Evolutionary conservation across 805 yeast species (phyloP).

Genomic region (Hanseniaspora lachancei): DNA sequence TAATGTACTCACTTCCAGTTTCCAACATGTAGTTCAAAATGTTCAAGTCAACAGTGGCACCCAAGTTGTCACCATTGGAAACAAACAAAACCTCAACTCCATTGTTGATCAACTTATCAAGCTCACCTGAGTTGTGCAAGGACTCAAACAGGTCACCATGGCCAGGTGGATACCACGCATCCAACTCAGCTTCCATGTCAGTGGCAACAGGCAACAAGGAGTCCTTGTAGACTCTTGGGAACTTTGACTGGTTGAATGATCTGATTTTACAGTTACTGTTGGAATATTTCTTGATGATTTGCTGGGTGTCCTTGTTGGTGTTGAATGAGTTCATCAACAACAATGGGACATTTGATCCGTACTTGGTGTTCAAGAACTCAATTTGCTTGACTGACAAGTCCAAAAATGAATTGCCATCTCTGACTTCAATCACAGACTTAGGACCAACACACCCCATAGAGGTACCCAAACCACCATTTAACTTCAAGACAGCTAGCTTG

Average conservation of each 20-base stretch:
- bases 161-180: slow-evolving; percentile 99
- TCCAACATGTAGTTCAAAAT: slow-evolving; percentile 87
- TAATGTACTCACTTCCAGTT: slow-evolving; percentile 82
- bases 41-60: slow-evolving; percentile 91
- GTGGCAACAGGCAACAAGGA: slow-evolving; percentile 92
- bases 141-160: slow-evolving; percentile 96
- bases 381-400: slow-evolving; percentile 95
- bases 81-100: slow-evolving; percentile 93
- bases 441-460: slow-evolving; percentile 99
- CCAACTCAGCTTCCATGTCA: slow-evolving; percentile 54
- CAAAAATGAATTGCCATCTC: slow-evolving; percentile 94
- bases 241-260: slow-evolving; percentile 96
- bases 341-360: slow-evolving; percentile 87
- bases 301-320: slow-evolving; percentile 90
- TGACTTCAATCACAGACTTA: slow-evolving; percentile 91
- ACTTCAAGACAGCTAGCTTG: slow-evolving; percentile 86
- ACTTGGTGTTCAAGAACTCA: slow-evolving; percentile 80
- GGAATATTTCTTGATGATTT: slow-evolving; percentile 89
- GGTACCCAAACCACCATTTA: slow-evolving; percentile 97
- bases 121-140: slow-evolving; percentile 76
- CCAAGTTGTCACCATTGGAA: slow-evolving; percentile 95
- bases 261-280: slow-evolving; percentile 90
- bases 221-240: slow-evolving; percentile 90
- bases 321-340: slow-evolving; percentile 97
- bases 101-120: slow-evolving; percentile 75